Evolutionary conservation across 306 rosid genomes (phyloP).

Genomic region (Dalbergia cultrata): DNA sequence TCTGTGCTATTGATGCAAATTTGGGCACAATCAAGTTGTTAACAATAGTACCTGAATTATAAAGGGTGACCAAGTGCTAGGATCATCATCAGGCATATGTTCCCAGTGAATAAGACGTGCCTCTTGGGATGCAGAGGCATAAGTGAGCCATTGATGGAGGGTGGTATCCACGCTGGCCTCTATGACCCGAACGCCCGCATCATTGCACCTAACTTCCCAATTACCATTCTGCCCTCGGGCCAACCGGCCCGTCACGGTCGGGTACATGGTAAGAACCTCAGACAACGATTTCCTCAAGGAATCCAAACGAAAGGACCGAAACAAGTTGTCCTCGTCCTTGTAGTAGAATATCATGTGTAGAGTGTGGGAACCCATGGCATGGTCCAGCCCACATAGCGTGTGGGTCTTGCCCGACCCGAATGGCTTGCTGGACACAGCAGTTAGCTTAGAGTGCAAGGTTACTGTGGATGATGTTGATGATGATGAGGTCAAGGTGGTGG

Average conservation of each 20-base stretch:
- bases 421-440: constrained; percentile 73
- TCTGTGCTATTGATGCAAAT: too few relatives aligned
- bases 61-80: constrained; percentile 67
- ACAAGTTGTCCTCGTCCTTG: constrained; percentile 46
- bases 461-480: constrained; percentile 38
- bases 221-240: constrained; percentile 48
- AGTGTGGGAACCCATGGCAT: constrained; percentile 63
- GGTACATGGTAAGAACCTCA: constrained; percentile 56
- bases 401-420: constrained; percentile 43
- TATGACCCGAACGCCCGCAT: constrained; percentile 69
- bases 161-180: constrained; percentile 64
- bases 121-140: constrained; percentile 58
- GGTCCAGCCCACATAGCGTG: constrained; percentile 55
- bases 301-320: constrained; percentile 59
- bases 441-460: constrained; percentile 49
- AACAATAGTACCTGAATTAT: constrained; percentile 62
- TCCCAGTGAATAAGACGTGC: constrained; percentile 61
- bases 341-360: constrained; percentile 66
- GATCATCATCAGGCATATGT: constrained; percentile 61
- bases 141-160: constrained; percentile 68
- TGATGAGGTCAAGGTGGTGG: not conserved
- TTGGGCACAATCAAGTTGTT: not conserved
- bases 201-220: constrained; percentile 70
- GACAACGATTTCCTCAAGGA: constrained; percentile 62
- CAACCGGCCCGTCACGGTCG: constrained; percentile 71